phyloP scores from a whole-genome alignment of 208 protist species.

The Porcisia hertigi region DNA sequence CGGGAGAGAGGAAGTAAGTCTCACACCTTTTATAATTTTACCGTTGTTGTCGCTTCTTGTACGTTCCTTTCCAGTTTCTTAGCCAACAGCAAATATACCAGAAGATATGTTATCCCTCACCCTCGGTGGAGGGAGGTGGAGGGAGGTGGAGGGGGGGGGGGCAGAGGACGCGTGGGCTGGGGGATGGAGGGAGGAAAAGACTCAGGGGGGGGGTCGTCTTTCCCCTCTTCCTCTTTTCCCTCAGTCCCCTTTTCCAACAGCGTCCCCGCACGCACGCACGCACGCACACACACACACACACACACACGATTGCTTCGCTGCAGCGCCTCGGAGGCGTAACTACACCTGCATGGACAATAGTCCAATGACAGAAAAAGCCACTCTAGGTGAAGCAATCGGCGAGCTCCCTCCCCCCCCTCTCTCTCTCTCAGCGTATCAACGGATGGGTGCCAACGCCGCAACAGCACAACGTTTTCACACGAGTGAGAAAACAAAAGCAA shows the following conservation, averaged over 20 bases:
- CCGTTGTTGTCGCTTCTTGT: too few relatives aligned
- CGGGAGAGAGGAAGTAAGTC: too few relatives aligned
- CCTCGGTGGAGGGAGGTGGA: too few relatives aligned
- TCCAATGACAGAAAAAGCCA: neutral
- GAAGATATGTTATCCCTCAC: too few relatives aligned
- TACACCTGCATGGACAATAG: neutral
- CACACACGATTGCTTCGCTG: neutral
- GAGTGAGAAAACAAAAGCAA: neutral
- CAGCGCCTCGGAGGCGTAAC: neutral
- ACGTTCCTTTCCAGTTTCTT: too few relatives aligned
- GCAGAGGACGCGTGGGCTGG: too few relatives aligned
- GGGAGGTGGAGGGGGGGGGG: too few relatives aligned
- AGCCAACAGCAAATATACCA: too few relatives aligned
- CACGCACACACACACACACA: neutral
- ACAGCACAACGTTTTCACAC: neutral
- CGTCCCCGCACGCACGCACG: neutral
- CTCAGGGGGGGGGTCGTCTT: too few relatives aligned
- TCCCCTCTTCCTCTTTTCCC: neutral
- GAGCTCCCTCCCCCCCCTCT: neutral
- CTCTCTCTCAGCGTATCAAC: neutral
- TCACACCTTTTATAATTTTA: too few relatives aligned
- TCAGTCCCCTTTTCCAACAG: neutral
- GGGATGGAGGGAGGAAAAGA: too few relatives aligned
- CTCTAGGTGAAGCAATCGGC: neutral
- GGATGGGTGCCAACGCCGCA: neutral